These are phyloP conservation scores for Russula brevipes DNA, from an alignment of 768 basidiomycete species.

Conservation along the genomic window DNA sequence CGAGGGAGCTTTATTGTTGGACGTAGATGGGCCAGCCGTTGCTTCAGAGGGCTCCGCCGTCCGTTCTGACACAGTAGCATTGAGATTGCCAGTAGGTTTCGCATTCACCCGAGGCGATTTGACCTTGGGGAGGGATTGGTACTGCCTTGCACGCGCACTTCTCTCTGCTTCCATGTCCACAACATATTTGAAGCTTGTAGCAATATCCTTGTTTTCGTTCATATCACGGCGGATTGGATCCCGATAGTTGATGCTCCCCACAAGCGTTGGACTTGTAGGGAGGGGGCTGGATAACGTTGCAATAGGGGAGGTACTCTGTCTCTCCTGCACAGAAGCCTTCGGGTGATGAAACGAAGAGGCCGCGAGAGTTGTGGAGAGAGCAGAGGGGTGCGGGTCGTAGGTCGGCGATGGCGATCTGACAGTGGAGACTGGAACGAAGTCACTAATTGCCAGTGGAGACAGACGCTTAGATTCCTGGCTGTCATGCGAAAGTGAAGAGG, in stretches of 20 bases:
- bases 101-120: slow-evolving; percentile 8
- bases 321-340: slow-evolving; percentile 31
- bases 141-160: slow-evolving; percentile 15
- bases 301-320: slow-evolving; percentile 19
- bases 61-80: neutral
- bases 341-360: slow-evolving; percentile 55
- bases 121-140: slow-evolving; percentile 12
- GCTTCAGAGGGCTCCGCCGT: neutral
- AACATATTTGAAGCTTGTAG: slow-evolving; percentile 45
- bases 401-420: slow-evolving; percentile 37
- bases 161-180: slow-evolving; percentile 40
- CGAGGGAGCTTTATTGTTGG: slow-evolving; percentile 2
- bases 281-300: slow-evolving; percentile 9
- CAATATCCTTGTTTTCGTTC: slow-evolving; percentile 42
- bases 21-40: slow-evolving; percentile 10
- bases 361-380: slow-evolving; percentile 66
- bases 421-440: slow-evolving; percentile 50
- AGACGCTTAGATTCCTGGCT: slow-evolving; percentile 5
- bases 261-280: slow-evolving; percentile 16
- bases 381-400: slow-evolving; percentile 42
- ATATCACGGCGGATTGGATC: slow-evolving; percentile 45
- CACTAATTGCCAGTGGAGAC: slow-evolving; percentile 41
- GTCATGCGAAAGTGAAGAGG: slow-evolving; percentile 5
- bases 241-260: slow-evolving; percentile 22
- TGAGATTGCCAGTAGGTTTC: slow-evolving; percentile 20